Percentiles rank a stretch among this genome's conserved stretches.
Conservation (phyloP, 257 asterid species). For the Sherardia arvensis region DNA sequence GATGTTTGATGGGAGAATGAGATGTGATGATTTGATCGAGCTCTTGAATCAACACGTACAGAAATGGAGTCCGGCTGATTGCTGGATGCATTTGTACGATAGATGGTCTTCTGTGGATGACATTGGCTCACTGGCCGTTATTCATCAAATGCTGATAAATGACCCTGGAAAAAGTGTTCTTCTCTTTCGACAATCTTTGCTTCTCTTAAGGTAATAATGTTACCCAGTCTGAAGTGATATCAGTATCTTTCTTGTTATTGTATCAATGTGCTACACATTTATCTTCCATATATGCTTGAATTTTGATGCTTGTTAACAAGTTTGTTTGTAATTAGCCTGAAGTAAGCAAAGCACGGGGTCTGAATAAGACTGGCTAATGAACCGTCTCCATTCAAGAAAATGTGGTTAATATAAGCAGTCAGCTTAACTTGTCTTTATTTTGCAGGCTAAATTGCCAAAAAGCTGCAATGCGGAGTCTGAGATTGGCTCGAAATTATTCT, state of each 20-base stretch:
- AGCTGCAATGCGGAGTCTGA: conserved; percentile 45
- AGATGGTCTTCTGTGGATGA: conserved; percentile 50
- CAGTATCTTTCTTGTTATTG: not conserved
- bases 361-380: not conserved
- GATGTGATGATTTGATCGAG: conserved; percentile 39
- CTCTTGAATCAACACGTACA: conserved; percentile 25
- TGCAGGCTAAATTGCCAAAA: conserved; percentile 44
- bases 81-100: conserved; percentile 47
- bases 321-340: not conserved
- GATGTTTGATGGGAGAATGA: conserved; percentile 39
- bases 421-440: conserved; percentile 3
- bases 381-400: not conserved
- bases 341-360: no score
- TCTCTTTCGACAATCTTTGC: conserved; percentile 40
- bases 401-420: not conserved
- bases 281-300: not conserved
- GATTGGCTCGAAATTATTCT: conserved; percentile 40
- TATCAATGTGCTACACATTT: not conserved
- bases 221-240: not conserved
- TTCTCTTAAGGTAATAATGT: conserved; percentile 31
- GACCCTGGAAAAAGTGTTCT: conserved; percentile 37
- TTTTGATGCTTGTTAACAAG: not conserved
- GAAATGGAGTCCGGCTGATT: conserved; percentile 46
- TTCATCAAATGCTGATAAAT: conserved; percentile 36
- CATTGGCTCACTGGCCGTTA: conserved; percentile 40